Evolutionary conservation across 129 eudicot genomes (phyloP).

Genomic region (Tanacetum coccineum): DNA sequence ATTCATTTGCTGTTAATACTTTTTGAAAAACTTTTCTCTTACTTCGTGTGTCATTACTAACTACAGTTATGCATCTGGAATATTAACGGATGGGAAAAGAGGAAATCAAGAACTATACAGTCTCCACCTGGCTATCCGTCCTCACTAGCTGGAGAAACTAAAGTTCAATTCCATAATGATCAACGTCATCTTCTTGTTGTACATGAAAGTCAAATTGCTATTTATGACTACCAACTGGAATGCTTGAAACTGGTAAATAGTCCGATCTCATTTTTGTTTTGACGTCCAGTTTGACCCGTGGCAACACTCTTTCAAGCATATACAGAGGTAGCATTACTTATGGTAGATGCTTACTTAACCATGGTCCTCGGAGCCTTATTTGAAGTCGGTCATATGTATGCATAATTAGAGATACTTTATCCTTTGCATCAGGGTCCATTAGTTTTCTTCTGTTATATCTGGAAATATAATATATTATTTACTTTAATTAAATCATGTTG

Average conservation of each 20-base stretch:
- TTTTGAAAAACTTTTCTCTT: too few species aligned
- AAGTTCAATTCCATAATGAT: slow-evolving; percentile 75
- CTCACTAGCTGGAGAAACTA: slow-evolving; percentile 66
- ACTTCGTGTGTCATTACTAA: slow-evolving; percentile 1
- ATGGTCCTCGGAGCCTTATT: too few species aligned
- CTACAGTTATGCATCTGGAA: slow-evolving; percentile 67
- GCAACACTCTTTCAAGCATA: too few species aligned
- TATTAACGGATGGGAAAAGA: slow-evolving; percentile 81
- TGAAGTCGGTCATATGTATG: too few species aligned
- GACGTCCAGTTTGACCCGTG: too few species aligned
- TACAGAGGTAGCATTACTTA: too few species aligned
- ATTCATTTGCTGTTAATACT: background rate
- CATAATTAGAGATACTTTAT: too few species aligned
- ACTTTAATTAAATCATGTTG: background rate
- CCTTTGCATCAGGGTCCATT: too few species aligned
- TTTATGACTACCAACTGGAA: slow-evolving; percentile 71
- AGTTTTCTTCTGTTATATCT: too few species aligned
- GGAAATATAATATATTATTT: too few species aligned
- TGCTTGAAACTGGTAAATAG: slow-evolving; percentile 59
- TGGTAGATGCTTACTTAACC: too few species aligned
- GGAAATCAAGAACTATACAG: slow-evolving; percentile 60
- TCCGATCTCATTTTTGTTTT: background rate
- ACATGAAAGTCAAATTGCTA: slow-evolving; percentile 73
- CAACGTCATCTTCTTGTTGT: slow-evolving; percentile 68
- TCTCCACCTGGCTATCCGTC: slow-evolving; percentile 54